phyloP scores from a whole-genome alignment of 768 basidiomycete genomes.

The Nidularia pulvinata region DNA sequence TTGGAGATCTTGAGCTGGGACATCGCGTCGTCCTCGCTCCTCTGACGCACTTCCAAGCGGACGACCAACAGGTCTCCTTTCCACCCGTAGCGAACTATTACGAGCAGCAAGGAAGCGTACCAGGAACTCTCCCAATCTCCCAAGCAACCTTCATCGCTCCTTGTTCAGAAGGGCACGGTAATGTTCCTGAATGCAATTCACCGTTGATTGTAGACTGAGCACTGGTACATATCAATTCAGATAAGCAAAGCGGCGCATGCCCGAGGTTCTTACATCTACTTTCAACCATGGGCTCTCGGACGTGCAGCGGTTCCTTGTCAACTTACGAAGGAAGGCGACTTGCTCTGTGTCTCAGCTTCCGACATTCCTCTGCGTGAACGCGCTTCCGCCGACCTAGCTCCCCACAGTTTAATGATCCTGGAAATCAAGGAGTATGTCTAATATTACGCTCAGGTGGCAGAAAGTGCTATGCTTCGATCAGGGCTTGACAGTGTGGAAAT shows the following conservation, averaged over 20 bases:
- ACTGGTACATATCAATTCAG: constrained; percentile 37
- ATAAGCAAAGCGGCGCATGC: constrained; percentile 59
- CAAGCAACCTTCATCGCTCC: constrained; percentile 56
- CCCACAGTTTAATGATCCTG: neutral
- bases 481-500: neutral
- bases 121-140: constrained; percentile 55
- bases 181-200: constrained; percentile 63
- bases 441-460: neutral
- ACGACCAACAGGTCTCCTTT: constrained; percentile 7
- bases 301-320: constrained; percentile 23
- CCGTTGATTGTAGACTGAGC: constrained; percentile 64
- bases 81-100: constrained; percentile 44
- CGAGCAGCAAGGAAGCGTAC: constrained; percentile 38
- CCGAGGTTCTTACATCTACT: constrained; percentile 35
- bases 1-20: constrained; percentile 11
- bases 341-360: constrained; percentile 22
- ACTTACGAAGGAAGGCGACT: constrained; percentile 26
- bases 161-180: constrained; percentile 43
- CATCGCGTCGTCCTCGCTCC: constrained; percentile 40
- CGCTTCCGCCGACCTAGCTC: neutral
- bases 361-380: constrained; percentile 10
- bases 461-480: neutral
- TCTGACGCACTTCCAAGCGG: constrained; percentile 26
- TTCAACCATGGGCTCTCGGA: constrained; percentile 57
- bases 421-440: neutral